Evolutionary conservation across 441 rosid species (phyloP).

Genomic region (Populus hybrid): DNA sequence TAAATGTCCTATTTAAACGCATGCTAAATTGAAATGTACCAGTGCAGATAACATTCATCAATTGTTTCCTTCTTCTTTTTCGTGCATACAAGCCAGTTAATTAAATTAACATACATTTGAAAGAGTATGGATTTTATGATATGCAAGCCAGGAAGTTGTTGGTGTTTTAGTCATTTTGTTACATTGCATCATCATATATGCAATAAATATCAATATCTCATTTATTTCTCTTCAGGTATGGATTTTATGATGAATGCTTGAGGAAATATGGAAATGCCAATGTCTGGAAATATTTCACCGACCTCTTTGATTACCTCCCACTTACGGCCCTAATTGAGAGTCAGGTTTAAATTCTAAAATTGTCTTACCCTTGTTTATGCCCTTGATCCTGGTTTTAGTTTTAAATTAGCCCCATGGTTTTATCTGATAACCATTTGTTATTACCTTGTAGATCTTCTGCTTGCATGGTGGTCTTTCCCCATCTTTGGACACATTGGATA

Average conservation of each 20-base stretch:
- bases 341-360: constrained; percentile 45
- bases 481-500: constrained; percentile 53
- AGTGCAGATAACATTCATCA: background rate
- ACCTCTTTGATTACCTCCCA: constrained; percentile 73
- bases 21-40: background rate
- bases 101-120: background rate
- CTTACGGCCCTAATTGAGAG: constrained; percentile 71
- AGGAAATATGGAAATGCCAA: constrained; percentile 81
- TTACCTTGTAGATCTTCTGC: no score
- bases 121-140: background rate
- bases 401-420: no score
- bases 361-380: background rate
- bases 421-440: no score
- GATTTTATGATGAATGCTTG: constrained; percentile 75
- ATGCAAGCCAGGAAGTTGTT: background rate
- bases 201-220: background rate
- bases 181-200: background rate
- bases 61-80: background rate
- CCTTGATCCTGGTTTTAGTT: no score
- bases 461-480: no score
- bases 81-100: background rate
- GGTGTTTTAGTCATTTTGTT: constrained; percentile 2
- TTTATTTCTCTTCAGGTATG: constrained; percentile 49
- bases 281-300: constrained; percentile 76
- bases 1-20: background rate